These are phyloP conservation scores for Phytophthora chlamydospora DNA, from an alignment of 352 stramenopile genomes.

Conservation along the genomic window DNA sequence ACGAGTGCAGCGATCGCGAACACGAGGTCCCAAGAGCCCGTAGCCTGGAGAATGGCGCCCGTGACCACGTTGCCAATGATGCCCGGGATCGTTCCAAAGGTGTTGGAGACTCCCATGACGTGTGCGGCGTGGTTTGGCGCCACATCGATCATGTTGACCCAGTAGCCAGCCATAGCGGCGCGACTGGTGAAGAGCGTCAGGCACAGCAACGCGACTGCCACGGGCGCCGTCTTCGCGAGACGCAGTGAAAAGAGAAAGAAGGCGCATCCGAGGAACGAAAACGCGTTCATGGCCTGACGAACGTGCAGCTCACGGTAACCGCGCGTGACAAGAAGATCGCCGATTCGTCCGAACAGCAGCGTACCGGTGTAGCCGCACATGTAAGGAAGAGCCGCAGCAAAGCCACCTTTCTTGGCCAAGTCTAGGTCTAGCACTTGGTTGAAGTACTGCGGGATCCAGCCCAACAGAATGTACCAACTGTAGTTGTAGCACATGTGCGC, in stretches of 20 bases:
- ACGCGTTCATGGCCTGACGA: conserved; percentile 79
- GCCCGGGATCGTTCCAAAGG: conserved; percentile 81
- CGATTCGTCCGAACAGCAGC: conserved; percentile 71
- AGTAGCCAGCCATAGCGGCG: conserved; percentile 80
- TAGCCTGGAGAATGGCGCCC: conserved; percentile 74
- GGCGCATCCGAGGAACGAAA: conserved; percentile 74
- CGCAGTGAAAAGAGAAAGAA: conserved; percentile 76
- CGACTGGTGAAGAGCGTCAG: conserved; percentile 82
- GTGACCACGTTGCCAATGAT: conserved; percentile 89
- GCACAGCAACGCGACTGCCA: conserved; percentile 71
- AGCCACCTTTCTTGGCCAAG: conserved; percentile 64
- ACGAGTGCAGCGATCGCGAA: conserved; percentile 80
- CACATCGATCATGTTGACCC: conserved; percentile 93
- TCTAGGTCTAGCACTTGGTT: conserved; percentile 80
- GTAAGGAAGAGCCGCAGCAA: conserved; percentile 77
- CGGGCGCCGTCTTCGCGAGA: conserved; percentile 56
- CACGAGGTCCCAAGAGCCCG: conserved; percentile 81
- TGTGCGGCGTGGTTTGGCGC: conserved; percentile 77
- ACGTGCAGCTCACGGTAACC: conserved; percentile 76
- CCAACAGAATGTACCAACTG: conserved; percentile 87
- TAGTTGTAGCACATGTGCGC: conserved; percentile 91
- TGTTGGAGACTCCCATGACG: conserved; percentile 90
- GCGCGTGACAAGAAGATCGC: conserved; percentile 68
- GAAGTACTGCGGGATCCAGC: conserved; percentile 91
- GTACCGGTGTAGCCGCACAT: conserved; percentile 80